A percentile compares a stretch with the other conserved stretches of the same genome.
phyloP scores from a whole-genome alignment of 2,329 filamentous ascomycete species.

The Penicillium concentricum region DNA sequence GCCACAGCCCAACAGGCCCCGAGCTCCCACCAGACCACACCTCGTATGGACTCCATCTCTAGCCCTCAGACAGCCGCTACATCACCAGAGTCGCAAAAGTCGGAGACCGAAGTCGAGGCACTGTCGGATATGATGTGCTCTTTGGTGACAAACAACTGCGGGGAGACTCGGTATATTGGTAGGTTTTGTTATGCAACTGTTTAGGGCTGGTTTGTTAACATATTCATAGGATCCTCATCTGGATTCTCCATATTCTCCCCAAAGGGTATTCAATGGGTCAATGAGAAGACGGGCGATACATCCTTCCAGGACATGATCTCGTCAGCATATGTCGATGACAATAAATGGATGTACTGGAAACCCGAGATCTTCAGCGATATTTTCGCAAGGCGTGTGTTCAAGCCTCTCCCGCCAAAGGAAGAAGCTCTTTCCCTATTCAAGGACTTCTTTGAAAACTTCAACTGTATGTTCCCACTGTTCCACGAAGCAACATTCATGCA shows the following conservation, averaged over 20 bases:
- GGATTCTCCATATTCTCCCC: slow-evolving; percentile 99
- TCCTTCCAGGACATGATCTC: slow-evolving; percentile 96
- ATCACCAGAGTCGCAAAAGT: slow-evolving; percentile 54
- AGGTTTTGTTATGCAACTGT: slow-evolving; percentile 30
- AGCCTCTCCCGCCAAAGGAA: slow-evolving; percentile 76
- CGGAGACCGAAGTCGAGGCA: slow-evolving; percentile 73
- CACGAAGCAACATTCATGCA: slow-evolving; percentile 99
- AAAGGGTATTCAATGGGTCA: slow-evolving; percentile 97
- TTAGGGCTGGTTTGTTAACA: not conserved
- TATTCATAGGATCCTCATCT: slow-evolving; percentile 75
- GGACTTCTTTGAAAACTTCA: slow-evolving; percentile 98
- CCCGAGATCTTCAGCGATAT: slow-evolving; percentile 95
- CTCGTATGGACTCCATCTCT: slow-evolving; percentile 46
- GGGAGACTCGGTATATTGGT: slow-evolving; percentile 96
- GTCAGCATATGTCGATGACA: slow-evolving; percentile 84
- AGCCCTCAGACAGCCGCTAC: slow-evolving; percentile 53
- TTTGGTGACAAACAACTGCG: slow-evolving; percentile 88
- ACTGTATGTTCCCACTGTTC: slow-evolving; percentile 96
- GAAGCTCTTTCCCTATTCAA: slow-evolving; percentile 84
- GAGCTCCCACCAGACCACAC: slow-evolving; percentile 46
- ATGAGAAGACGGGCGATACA: slow-evolving; percentile 91
- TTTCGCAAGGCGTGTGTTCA: slow-evolving; percentile 81
- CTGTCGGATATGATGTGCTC: slow-evolving; percentile 99
- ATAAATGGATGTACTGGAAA: slow-evolving; percentile 97
- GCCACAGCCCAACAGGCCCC: slow-evolving; percentile 32